Evolutionary conservation across 805 yeast species (phyloP), one percentile per base, ranked within the genome.

Genomic region (Candida nemodendra): DNA sequence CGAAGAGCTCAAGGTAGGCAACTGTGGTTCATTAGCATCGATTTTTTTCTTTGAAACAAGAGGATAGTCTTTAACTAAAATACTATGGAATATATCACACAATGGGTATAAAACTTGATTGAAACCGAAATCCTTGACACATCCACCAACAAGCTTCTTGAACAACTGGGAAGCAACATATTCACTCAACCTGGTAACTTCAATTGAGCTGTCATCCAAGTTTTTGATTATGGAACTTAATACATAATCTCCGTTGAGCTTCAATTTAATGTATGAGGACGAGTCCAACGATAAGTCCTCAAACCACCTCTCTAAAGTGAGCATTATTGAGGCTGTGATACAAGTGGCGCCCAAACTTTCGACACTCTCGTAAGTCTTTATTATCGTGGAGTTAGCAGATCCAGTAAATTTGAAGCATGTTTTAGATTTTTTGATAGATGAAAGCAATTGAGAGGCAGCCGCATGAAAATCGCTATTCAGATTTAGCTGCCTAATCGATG

Each of bases 71-170:
- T 68, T 68, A 27, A 79, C 54, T 5, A 84, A 68, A 19, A 75
- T 62, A 36, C 74, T 79, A 54, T 80, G 82, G 49, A 83, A 75
- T 2, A 84, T 70, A 47, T 84, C 91, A 44, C 85, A 74, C 18
- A 87, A 58, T 3, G 84, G 81, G 41, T 71, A 71, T 40, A 84
- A 62, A n/a, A 81, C 69, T 3, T 71, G 56, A 51, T 87, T 89
- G 56, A 86, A 86, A 1, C 95, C 95, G 64, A 81, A 86, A 59
- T 86, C 95, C 44, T 78, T 81, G 25, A 83, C 72, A 43, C 87
- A 74, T 8, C 83, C 80, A 2, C 93, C 95, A 15, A 84, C 54
- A 18, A 82, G 54, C 26, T 79, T 74, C 48, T 72, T 72, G 31
- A 84, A 63, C 4, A 84, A 62, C 36, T 77, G 69, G 0, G 74